Percentiles rank a stretch among this genome's conserved stretches.
Conservation (phyloP, 2,329 filamentous ascomycete genomes). For the Byssoonygena ceratinophila region DNA sequence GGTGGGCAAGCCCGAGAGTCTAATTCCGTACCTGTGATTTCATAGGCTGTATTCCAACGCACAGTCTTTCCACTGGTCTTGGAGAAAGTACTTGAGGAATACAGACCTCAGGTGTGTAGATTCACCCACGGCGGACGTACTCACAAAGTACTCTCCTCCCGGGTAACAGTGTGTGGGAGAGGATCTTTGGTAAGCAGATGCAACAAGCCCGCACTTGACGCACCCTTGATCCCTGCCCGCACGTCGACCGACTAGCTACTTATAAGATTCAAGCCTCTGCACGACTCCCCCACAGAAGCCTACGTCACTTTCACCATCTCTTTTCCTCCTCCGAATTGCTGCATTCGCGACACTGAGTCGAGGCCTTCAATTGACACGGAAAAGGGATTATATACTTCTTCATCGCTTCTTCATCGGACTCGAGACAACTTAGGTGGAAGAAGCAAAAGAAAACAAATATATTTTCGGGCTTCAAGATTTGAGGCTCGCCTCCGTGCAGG, state of each 20-base stretch:
- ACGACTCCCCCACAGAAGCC: neutral
- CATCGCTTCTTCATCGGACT: no score
- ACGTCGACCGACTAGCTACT: neutral
- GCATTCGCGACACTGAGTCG: neutral
- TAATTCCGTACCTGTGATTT: neutral
- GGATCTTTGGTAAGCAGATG: neutral
- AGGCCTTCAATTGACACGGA: neutral
- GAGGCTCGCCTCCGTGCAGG: no score
- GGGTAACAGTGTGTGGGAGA: no score
- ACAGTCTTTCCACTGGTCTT: neutral
- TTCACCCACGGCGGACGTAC: neutral
- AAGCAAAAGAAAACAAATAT: no score
- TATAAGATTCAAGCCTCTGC: slow-evolving; percentile 3
- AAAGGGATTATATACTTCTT: neutral
- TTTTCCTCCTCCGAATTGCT: neutral
- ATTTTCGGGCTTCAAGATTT: neutral
- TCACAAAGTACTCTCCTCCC: neutral
- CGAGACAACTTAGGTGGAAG: no score
- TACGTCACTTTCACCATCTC: slow-evolving; percentile 8
- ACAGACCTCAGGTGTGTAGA: neutral
- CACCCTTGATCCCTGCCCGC: slow-evolving; percentile 1
- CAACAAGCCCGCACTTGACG: neutral
- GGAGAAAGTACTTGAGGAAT: neutral
- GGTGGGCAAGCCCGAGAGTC: neutral
- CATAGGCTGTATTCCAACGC: slow-evolving; percentile 1